Evolutionary conservation across 768 basidiomycete genomes (phyloP), one percentile per base, ranked within the genome.

Genomic region (Auriculariales sp.): DNA sequence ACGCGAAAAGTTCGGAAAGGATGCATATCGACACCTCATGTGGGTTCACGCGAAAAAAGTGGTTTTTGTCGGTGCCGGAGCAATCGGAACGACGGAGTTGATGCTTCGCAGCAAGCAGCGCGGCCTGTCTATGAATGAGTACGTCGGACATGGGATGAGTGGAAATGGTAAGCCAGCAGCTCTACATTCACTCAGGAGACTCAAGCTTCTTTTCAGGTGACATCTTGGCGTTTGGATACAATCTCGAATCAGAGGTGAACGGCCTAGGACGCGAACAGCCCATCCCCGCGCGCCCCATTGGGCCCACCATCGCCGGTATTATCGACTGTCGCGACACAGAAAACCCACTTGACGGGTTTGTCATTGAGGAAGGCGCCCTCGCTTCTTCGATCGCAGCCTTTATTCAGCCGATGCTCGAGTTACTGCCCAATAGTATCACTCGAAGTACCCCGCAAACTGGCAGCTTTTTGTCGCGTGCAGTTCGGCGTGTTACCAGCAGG

Each of bases 121-220:
- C 33, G 48, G 48, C 24, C 34, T 49, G 33, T 17, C 28, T 12
- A 36, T 39, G 33, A 34, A 22, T n/a, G 3, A 34, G 3, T 19
- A 27, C 15, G 27, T 36, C 24, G 48, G 48, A 10, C 24, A 34
- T 24, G 36, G 39, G 22, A 27, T 49, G 24, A 49, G 48, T 28
- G 48, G 48, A 14, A 49, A 49, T 28, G 48, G 48, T 22, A 35
- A 49, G n/a, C n/a, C n/a, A n/a, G n/a, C n/a, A n/a, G n/a, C n/a
- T n/a, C n/a, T n/a, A n/a, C n/a, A n/a, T n/a, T n/a, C n/a, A n/a
- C n/a, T n/a, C n/a, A n/a, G n/a, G n/a, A n/a, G n/a, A n/a, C n/a
- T n/a, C n/a, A n/a, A n/a, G n/a, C n/a, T n/a, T n/a, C n/a, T n/a
- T n/a, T n/a, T n/a, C n/a, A n/a, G n/a, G n/a, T n/a, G n/a, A n/a